Conservation (phyloP, 305 asterid species). For the Fraxinus platypoda region DNA sequence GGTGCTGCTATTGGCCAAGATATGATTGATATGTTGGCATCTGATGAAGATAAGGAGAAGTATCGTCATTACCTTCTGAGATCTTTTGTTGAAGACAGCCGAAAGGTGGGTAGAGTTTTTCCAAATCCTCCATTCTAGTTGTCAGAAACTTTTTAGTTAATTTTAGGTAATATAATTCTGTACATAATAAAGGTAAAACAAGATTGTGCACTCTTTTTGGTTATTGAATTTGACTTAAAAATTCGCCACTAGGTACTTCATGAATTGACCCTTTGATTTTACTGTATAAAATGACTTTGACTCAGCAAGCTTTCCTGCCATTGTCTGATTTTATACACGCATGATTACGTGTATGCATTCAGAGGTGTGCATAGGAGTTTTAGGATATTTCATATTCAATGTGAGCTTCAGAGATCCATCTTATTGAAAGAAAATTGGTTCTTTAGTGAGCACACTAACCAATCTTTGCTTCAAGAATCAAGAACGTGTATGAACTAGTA, state of each 20-base stretch:
- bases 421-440: neutral
- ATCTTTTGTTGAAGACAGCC: slow-evolving; percentile 82
- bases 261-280: neutral
- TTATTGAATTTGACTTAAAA: neutral
- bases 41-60: slow-evolving; percentile 62
- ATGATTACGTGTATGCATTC: slow-evolving; percentile 7
- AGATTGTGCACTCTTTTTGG: neutral
- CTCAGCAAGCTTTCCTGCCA: slow-evolving; percentile 2
- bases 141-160: neutral
- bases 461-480: neutral
- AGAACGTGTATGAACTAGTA: slow-evolving; percentile 8
- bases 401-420: neutral
- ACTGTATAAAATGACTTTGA: neutral
- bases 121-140: slow-evolving; percentile 9
- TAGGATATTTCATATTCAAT: neutral
- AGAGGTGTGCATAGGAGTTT: neutral
- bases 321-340: slow-evolving; percentile 3
- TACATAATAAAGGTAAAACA: neutral
- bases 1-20: slow-evolving; percentile 76
- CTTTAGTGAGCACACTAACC: neutral
- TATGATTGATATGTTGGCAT: slow-evolving; percentile 52
- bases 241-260: neutral
- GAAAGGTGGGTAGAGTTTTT: slow-evolving; percentile 52
- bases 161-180: neutral
- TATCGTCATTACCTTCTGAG: slow-evolving; percentile 75